A percentile compares a stretch with the other conserved stretches of the same genome.
Conservation (phyloP, 306 rosid species). For the Erythrophleum fordii region DNA sequence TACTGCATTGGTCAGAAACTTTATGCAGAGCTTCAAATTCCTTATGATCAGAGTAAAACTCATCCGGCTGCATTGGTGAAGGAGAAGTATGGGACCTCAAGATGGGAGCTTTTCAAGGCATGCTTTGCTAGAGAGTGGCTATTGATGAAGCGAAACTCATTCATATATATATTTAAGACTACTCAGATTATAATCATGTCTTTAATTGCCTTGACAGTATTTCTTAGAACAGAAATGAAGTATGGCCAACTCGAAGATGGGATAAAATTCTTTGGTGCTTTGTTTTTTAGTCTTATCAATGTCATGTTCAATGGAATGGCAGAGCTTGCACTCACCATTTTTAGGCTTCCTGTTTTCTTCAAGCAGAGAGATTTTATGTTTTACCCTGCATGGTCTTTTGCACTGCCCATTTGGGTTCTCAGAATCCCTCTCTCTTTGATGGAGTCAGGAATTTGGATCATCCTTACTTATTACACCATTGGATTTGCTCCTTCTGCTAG, state of each 20-base stretch:
- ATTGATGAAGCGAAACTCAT: conserved; percentile 64
- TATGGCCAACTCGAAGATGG: conserved; percentile 66
- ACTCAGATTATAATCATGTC: conserved; percentile 66
- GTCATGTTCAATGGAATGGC: conserved; percentile 87
- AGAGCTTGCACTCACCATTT: conserved; percentile 64
- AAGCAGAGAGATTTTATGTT: conserved; percentile 75
- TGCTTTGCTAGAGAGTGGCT: conserved; percentile 84
- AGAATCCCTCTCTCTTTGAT: conserved; percentile 72
- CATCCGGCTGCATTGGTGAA: conserved; percentile 71
- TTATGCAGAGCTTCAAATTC: conserved; percentile 48
- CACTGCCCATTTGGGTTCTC: conserved; percentile 72
- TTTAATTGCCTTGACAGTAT: conserved; percentile 67
- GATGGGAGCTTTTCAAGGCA: conserved; percentile 68
- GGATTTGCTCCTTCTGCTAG: conserved; percentile 86
- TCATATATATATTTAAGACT: conserved; percentile 73
- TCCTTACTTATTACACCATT: conserved; percentile 71
- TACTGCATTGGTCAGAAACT: conserved; percentile 48
- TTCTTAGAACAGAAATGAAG: conserved; percentile 69
- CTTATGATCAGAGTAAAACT: conserved; percentile 52
- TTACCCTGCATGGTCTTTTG: conserved; percentile 80
- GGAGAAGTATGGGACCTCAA: conserved; percentile 67
- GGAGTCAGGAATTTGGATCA: conserved; percentile 77
- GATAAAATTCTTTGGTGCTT: conserved; percentile 62
- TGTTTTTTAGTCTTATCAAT: conserved; percentile 68
- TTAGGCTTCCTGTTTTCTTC: conserved; percentile 73